These are phyloP conservation scores for Chaetomium globosum DNA, from an alignment of 2,329 filamentous ascomycete genomes.

Conservation along the genomic window DNA sequence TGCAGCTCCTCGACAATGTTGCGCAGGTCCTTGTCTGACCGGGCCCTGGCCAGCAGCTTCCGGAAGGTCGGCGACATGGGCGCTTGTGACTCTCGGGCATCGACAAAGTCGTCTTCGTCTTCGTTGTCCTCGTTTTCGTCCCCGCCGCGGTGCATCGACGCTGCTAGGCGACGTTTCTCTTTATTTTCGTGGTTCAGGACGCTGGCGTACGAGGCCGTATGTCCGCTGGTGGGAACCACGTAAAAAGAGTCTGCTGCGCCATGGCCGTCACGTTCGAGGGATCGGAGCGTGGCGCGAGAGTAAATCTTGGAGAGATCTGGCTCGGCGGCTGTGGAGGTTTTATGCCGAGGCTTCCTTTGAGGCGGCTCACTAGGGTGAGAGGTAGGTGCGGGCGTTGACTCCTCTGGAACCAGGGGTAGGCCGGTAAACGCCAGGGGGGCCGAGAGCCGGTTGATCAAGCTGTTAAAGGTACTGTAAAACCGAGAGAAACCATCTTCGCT, in stretches of 20 bases:
- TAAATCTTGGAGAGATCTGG: constrained; percentile 83
- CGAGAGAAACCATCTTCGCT: constrained; percentile 80
- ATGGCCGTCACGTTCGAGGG: constrained; percentile 70
- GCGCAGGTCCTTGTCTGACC: constrained; percentile 46
- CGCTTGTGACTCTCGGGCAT: constrained; percentile 70
- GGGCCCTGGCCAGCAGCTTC: constrained; percentile 23
- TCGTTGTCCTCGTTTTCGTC: constrained; percentile 56
- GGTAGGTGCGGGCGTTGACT: constrained; percentile 42
- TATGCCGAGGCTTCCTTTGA: constrained; percentile 45
- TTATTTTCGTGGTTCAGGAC: constrained; percentile 75
- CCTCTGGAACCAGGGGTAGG: constrained; percentile 70
- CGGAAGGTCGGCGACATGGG: constrained; percentile 24
- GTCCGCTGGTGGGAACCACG: constrained; percentile 87
- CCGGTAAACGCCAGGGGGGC: constrained; percentile 92
- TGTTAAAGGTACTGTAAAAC: constrained; percentile 92
- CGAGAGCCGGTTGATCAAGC: constrained; percentile 82
- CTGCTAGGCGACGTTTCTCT: constrained; percentile 62
- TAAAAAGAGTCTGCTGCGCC: constrained; percentile 80
- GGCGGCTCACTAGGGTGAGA: constrained; percentile 46
- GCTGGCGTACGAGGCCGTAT: constrained; percentile 89
- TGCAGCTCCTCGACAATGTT: constrained; percentile 86
- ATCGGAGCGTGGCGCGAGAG: constrained; percentile 79
- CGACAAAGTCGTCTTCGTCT: constrained; percentile 81
- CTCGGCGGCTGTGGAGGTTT: constrained; percentile 47
- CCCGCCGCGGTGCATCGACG: constrained; percentile 49